Evolutionary conservation across 352 stramenopile genomes (phyloP).

Genomic region (Phytophthora vignae): DNA sequence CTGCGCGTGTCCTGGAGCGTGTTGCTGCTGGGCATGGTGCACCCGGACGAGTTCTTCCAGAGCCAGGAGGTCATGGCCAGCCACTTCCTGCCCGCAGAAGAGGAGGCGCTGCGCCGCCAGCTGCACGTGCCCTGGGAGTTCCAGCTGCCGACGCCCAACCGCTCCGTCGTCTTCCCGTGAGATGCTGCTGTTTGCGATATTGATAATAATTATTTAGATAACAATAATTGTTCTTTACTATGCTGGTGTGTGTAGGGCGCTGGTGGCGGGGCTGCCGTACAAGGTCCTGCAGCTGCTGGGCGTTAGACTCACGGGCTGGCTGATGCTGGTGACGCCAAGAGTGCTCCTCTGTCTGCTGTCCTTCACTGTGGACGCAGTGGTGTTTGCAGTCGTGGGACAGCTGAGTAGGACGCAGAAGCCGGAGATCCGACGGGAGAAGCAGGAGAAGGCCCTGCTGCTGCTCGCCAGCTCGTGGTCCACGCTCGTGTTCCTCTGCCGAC

Average conservation of each 20-base stretch:
- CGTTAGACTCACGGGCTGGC: slow-evolving; percentile 44
- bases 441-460: slow-evolving; percentile 42
- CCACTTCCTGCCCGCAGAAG: slow-evolving; percentile 40
- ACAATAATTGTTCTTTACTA: slow-evolving; percentile 13
- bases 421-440: slow-evolving; percentile 30
- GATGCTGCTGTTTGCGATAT: not conserved
- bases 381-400: slow-evolving; percentile 53
- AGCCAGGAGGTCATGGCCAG: slow-evolving; percentile 85
- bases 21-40: slow-evolving; percentile 64
- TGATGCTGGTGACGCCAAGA: slow-evolving; percentile 65
- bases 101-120: slow-evolving; percentile 29
- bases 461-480: slow-evolving; percentile 82
- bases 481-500: slow-evolving; percentile 70
- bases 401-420: slow-evolving; percentile 31
- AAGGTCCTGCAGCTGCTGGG: slow-evolving; percentile 51
- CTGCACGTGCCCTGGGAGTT: slow-evolving; percentile 85
- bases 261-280: slow-evolving; percentile 63
- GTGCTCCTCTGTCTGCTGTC: slow-evolving; percentile 69
- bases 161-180: slow-evolving; percentile 83
- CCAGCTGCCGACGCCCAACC: slow-evolving; percentile 62
- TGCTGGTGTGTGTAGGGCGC: slow-evolving; percentile 40
- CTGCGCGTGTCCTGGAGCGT: slow-evolving; percentile 49
- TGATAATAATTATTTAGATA: slow-evolving; percentile 10
- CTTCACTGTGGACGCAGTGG: slow-evolving; percentile 58
- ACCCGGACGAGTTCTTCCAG: slow-evolving; percentile 91